Evolutionary conservation across 179 eudicot species (phyloP).

Genomic region (Amaranthus tricolor): DNA sequence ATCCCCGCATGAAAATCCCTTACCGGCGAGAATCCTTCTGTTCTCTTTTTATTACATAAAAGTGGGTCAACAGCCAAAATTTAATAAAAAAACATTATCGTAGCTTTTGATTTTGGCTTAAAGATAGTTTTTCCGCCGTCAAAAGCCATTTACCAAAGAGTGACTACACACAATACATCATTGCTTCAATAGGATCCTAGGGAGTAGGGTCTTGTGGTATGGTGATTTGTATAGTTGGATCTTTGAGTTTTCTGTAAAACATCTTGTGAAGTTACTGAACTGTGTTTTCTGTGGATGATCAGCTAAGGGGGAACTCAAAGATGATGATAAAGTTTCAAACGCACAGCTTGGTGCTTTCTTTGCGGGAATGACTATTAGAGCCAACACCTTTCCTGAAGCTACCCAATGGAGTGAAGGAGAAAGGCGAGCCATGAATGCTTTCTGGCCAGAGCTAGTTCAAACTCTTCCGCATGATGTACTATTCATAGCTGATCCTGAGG

Average conservation of each 20-base stretch:
- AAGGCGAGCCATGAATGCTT: slow-evolving; percentile 71
- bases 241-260: not conserved
- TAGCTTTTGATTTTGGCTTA: no score
- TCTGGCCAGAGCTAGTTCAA: slow-evolving; percentile 83
- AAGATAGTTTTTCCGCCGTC: no score
- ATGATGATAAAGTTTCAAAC: slow-evolving; percentile 70
- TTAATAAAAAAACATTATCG: no score
- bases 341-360: slow-evolving; percentile 99
- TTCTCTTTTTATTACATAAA: no score
- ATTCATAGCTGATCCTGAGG: slow-evolving; percentile 98
- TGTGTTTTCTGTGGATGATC: slow-evolving; percentile 28
- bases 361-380: slow-evolving; percentile 92
- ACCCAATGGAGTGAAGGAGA: slow-evolving; percentile 99
- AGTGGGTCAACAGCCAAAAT: no score
- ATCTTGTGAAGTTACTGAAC: not conserved
- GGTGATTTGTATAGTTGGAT: not conserved
- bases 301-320: slow-evolving; percentile 88
- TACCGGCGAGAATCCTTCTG: no score
- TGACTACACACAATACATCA: no score
- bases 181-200: no score
- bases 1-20: no score
- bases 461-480: slow-evolving; percentile 73
- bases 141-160: no score
- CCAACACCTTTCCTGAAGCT: slow-evolving; percentile 85
- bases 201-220: no score